Evolutionary conservation across 2,329 filamentous ascomycete genomes (phyloP).

Genomic region (Westerdykella ornata): DNA sequence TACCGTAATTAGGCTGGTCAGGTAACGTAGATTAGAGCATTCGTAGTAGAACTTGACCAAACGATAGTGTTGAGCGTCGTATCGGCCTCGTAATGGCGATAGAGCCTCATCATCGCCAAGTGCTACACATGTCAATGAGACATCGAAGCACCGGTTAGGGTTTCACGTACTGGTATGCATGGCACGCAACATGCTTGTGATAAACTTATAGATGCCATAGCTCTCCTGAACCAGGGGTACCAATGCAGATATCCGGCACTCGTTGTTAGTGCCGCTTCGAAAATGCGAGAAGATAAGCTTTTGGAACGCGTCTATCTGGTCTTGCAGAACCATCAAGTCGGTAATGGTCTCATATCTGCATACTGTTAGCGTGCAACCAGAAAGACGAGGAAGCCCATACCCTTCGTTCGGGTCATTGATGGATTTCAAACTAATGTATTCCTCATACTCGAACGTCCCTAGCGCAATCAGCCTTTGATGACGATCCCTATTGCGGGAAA

Average conservation of each 20-base stretch:
- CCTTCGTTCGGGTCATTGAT: constrained; percentile 99
- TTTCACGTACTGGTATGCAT: constrained; percentile 79
- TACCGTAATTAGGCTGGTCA: constrained; percentile 92
- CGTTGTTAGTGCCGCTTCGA: constrained; percentile 83
- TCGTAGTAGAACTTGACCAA: constrained; percentile 98
- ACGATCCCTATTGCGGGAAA: constrained; percentile 12
- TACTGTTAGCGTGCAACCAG: constrained; percentile 6
- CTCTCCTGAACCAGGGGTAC: constrained; percentile 94
- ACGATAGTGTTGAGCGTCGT: constrained; percentile 93
- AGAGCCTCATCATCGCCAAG: constrained; percentile 92
- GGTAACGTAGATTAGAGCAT: constrained; percentile 92
- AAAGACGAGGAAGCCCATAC: constrained; percentile 42
- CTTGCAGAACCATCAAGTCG: constrained; percentile 92
- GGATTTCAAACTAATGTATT: constrained; percentile 95
- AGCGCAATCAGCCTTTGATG: not conserved
- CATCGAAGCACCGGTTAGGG: not conserved
- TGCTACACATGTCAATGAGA: constrained; percentile 43
- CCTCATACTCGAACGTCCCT: constrained; percentile 93
- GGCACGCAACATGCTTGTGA: constrained; percentile 96
- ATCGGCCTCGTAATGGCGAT: constrained; percentile 77
- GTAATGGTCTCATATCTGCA: constrained; percentile 78
- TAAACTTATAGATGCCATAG: constrained; percentile 99
- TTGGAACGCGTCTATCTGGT: constrained; percentile 97
- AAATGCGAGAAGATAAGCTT: constrained; percentile 98
- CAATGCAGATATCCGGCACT: constrained; percentile 89